Evolutionary conservation across 768 basidiomycete species (phyloP), one percentile per base, ranked within the genome.

Genomic region (Boletus rubropictus): DNA sequence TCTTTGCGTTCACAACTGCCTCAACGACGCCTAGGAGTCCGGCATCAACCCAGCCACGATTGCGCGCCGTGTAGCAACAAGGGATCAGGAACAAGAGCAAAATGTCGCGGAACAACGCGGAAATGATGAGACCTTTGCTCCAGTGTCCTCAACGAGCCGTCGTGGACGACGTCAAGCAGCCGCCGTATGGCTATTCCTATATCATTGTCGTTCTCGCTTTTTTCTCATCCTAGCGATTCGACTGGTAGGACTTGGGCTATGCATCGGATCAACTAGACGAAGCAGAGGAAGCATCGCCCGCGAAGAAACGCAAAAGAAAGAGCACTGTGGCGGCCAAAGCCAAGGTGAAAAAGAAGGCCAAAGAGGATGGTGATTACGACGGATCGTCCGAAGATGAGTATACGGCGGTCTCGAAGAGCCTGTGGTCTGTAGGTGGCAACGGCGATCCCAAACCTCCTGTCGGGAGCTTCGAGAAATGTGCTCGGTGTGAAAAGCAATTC

Each of bases 391-490:
- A 84, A 11, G 82, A 85, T 48, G 74, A 79, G n/a, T 86, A 86
- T 54, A 82, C 70, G 4, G 81, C 82, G 7, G 63, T 81, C 10
- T 81, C 82, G 9, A 83, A 75, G 59, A 72, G 71, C 39, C 54
- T 73, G 60, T 68, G 70, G 65, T 41, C 58, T 32, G 55, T 53
- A 55, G 55, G 68, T 54, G 61, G 62, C 36, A 48, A 53, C 55
- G 29, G 68, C 52, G 39, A 53, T 15, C 53, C 64, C 0, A 84
- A 84, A 49, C 88, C 86, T 1, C 72, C 84, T 3, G 73, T 84
- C 4, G 95, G 95, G 1, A 82, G 80, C 53, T 86, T 94, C 46
- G 82, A 82, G 54, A 70, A 75, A 7, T 99, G 96, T 60, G 88
- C 82, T 1, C 76, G 77, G 45, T 99, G 95, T 63, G 74, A 76